A percentile compares a stretch with the other conserved stretches of the same genome.
phyloP scores from a whole-genome alignment of 768 basidiomycete genomes.

The Mycena haematopus region DNA sequence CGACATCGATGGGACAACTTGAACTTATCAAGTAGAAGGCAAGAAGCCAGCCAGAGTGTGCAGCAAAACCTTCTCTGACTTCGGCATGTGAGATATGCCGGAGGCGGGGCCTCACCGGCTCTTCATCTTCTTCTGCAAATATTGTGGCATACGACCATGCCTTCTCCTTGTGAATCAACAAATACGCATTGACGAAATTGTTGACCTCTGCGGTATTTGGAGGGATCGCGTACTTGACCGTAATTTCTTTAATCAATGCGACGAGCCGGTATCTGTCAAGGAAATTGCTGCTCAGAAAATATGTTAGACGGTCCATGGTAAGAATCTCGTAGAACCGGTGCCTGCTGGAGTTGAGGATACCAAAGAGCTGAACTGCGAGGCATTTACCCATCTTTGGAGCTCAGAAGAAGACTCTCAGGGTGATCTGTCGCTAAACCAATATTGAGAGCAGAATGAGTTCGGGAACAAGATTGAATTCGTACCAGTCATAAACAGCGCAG shows the following conservation, averaged over 20 bases:
- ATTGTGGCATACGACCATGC: constrained; percentile 34
- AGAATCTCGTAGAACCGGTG: constrained; percentile 51
- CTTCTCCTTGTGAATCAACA: constrained; percentile 28
- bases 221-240: constrained; percentile 36
- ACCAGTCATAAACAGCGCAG: constrained; percentile 50
- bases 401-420: constrained; percentile 19
- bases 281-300: constrained; percentile 52
- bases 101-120: constrained; percentile 43
- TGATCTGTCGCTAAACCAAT: neutral
- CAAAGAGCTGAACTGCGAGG: neutral
- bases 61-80: constrained; percentile 56
- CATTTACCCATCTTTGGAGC: constrained; percentile 13
- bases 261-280: constrained; percentile 58
- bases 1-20: constrained; percentile 46
- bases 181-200: constrained; percentile 57
- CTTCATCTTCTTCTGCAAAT: constrained; percentile 37
- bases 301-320: constrained; percentile 53
- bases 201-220: constrained; percentile 49
- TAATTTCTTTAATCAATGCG: constrained; percentile 53
- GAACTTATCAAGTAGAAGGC: constrained; percentile 49
- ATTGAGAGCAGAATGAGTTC: neutral
- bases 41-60: constrained; percentile 65
- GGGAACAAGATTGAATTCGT: constrained; percentile 16
- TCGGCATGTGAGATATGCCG: constrained; percentile 59
- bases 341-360: constrained; percentile 32